Conservation (phyloP, 208 protist genomes). For the Trypanosoma theileri region DNA sequence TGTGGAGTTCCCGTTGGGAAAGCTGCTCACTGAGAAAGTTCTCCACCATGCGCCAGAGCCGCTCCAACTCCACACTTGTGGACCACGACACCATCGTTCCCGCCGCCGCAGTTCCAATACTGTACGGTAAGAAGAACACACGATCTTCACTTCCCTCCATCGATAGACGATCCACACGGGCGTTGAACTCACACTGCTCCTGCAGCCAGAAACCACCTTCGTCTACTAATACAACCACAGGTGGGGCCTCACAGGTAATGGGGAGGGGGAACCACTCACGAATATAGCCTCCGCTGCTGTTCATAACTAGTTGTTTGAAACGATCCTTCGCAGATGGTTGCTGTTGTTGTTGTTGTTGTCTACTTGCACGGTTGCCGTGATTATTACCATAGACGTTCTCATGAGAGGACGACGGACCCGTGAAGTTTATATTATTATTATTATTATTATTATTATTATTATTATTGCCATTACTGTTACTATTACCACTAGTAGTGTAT, state of each 20-base stretch:
- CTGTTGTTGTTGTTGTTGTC: not conserved
- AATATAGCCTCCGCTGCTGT: conserved; percentile 15
- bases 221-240: conserved; percentile 17
- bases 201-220: conserved; percentile 15
- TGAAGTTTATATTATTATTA: not conserved
- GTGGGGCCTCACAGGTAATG: conserved; percentile 14
- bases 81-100: not conserved
- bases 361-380: not conserved
- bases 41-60: conserved; percentile 22
- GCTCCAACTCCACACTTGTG: conserved; percentile 8
- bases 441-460: not conserved
- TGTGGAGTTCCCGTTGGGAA: not conserved
- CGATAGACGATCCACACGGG: conserved; percentile 4
- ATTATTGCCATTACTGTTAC: not conserved
- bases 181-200: conserved; percentile 23
- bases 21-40: conserved; percentile 8
- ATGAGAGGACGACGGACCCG: not conserved
- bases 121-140: conserved; percentile 15
- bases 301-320: conserved; percentile 19
- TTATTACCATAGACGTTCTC: not conserved
- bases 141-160: conserved; percentile 8
- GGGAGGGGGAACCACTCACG: conserved; percentile 15
- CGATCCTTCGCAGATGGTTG: conserved; percentile 12
- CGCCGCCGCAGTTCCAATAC: conserved; percentile 5
- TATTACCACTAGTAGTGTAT: too few relatives aligned